Base-by-base conservation (phyloP, 1,139 yeast genomes). In the Magnusiomyces sp. region DNA sequence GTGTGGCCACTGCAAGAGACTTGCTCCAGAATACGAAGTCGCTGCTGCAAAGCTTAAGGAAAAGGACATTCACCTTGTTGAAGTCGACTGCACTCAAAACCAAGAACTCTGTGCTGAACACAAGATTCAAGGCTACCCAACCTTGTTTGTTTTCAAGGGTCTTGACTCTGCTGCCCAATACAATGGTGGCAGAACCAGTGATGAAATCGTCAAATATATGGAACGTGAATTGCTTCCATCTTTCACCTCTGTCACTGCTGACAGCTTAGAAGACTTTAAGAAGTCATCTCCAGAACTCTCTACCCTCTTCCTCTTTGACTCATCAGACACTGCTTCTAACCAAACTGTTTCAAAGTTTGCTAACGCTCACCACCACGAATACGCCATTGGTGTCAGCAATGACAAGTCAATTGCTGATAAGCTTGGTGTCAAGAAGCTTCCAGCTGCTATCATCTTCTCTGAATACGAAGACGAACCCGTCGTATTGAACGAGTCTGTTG, bases 1-100 rank as follows among this genome's bases (percentile, higher is more conserved):
- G 98, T 92, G 98, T 52, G 98, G 98, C 20, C 96, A 92, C 73
- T 92, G 98, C 76, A 89, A 92, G 76, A 80, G 80, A 54, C 76
- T 92, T 59, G 97, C 92, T 20, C 98, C 98, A 48, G 92, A 92
- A 69, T 90, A 79, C 65, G 78, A 84, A 58, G 69, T 77, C 62
- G 98, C 97, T 49, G 97, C 98, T 50, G 83, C 86, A 57, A 60
- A 66, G 27, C 75, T 92, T 64, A 77, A 77, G 58, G 80, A 75
- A 46, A 71, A 83, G 56, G 73, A 78, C 54, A 83, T 90, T 68
- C 78, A 81, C 58, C 75, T 92, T 62, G 97, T 92, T 52, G 95
- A 92, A 73, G 74, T 92, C 58, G 97, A 92, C 72, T 92, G 98
- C 76, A 84, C 92, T 43, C 90, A 79, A 63, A 87, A 92, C 62